These are phyloP conservation scores for Chrysophaeum taylorii DNA, from an alignment of 352 stramenopile genomes.

Conservation along the genomic window DNA sequence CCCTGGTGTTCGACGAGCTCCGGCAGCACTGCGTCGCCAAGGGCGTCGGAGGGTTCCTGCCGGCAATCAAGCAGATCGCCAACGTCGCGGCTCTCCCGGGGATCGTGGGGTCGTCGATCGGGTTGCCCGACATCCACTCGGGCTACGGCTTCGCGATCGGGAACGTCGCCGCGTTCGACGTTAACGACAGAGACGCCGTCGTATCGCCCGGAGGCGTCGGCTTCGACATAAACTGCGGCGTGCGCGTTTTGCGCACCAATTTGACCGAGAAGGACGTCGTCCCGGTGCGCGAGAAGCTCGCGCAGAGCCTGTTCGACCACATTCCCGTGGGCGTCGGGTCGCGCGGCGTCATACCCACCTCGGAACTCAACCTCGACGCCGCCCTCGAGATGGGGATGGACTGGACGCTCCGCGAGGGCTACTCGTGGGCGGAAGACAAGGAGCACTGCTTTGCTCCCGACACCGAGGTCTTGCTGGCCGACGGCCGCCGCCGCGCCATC, in stretches of 20 bases:
- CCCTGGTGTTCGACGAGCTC: constrained; percentile 57
- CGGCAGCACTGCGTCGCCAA: constrained; percentile 30
- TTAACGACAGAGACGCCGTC: constrained; percentile 54
- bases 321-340: constrained; percentile 65
- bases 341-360: constrained; percentile 56
- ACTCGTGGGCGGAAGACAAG: constrained; percentile 66
- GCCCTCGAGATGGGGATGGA: constrained; percentile 63
- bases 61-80: constrained; percentile 63
- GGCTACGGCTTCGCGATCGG: constrained; percentile 75
- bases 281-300: constrained; percentile 41
- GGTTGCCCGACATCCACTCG: constrained; percentile 63
- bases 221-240: constrained; percentile 70
- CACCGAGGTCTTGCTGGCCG: too few relatives aligned
- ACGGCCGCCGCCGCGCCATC: too few relatives aligned
- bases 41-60: constrained; percentile 48
- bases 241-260: constrained; percentile 63
- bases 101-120: constrained; percentile 56
- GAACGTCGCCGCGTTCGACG: constrained; percentile 69
- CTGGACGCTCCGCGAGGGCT: constrained; percentile 61
- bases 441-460: too few relatives aligned
- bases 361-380: constrained; percentile 47
- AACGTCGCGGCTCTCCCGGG: constrained; percentile 68
- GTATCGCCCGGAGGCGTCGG: constrained; percentile 55
- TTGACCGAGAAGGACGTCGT: constrained; percentile 52
- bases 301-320: constrained; percentile 60